Conservation (phyloP, 306 rosid species). For the Ziziphus jujuba region DNA sequence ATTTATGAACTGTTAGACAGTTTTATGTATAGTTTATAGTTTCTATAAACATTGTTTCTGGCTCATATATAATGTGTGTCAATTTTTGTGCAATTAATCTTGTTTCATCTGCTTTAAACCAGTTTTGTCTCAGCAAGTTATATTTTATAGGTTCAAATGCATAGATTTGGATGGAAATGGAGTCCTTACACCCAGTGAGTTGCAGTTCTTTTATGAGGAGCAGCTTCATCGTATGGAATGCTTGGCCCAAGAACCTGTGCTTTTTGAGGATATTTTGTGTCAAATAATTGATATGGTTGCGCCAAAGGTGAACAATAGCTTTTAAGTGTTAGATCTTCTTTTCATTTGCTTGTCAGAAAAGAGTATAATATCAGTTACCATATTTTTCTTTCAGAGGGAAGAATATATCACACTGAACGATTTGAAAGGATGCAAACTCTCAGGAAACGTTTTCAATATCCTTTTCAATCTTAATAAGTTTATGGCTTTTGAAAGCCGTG, state of each 20-base stretch:
- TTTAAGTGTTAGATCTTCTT: background rate
- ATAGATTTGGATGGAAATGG: slow-evolving; percentile 97
- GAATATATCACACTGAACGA: slow-evolving; percentile 65
- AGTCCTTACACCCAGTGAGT: slow-evolving; percentile 78
- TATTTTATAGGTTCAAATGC: slow-evolving; percentile 82
- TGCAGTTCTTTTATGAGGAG: slow-evolving; percentile 98
- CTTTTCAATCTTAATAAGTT: slow-evolving; percentile 95
- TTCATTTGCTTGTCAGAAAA: slow-evolving; percentile 14
- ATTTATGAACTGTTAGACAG: no score
- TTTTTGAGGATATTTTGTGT: slow-evolving; percentile 93
- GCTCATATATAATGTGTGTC: no score
- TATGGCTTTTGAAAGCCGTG: slow-evolving; percentile 95
- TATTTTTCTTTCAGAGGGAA: slow-evolving; percentile 62
- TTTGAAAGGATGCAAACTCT: slow-evolving; percentile 87
- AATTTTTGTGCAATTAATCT: background rate
- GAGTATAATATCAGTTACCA: slow-evolving; percentile 5
- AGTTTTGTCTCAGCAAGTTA: slow-evolving; percentile 19
- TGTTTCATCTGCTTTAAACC: background rate
- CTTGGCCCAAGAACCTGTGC: slow-evolving; percentile 98
- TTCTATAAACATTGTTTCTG: no score
- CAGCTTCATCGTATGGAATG: slow-evolving; percentile 99
- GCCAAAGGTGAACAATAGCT: slow-evolving; percentile 61
- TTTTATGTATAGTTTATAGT: no score
- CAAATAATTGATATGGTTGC: slow-evolving; percentile 94
- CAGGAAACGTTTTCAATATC: slow-evolving; percentile 91